phyloP scores from a whole-genome alignment of 1,284 basidiomycete genomes.

The Ceratobasidium sp. region DNA sequence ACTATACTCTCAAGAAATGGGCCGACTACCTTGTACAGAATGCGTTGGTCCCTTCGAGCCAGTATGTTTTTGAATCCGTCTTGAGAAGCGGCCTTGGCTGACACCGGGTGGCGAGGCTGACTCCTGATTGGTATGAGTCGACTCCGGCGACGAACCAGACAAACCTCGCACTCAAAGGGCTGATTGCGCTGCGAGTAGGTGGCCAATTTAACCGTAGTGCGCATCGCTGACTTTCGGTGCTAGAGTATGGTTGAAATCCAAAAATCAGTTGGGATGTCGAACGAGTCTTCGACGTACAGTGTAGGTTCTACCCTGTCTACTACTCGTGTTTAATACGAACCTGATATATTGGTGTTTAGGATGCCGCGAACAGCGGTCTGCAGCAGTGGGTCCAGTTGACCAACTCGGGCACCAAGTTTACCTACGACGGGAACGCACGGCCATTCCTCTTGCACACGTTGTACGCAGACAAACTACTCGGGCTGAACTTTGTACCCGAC shows the following conservation, averaged over 20 bases:
- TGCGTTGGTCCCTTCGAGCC: slow-evolving; percentile 6
- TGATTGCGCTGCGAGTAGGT: slow-evolving; percentile 18
- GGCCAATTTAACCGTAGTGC: neutral
- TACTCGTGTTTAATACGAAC: too few species aligned
- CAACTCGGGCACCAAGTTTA: slow-evolving; percentile 23
- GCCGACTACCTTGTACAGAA: slow-evolving; percentile 16
- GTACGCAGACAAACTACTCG: slow-evolving; percentile 29
- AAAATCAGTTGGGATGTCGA: slow-evolving; percentile 29
- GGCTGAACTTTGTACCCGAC: slow-evolving; percentile 32
- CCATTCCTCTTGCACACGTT: slow-evolving; percentile 18
- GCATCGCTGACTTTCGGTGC: neutral
- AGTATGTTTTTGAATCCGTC: neutral
- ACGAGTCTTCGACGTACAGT: slow-evolving; percentile 30
- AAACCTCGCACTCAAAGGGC: slow-evolving; percentile 29
- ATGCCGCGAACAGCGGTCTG: slow-evolving; percentile 16
- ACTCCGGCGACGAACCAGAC: slow-evolving; percentile 18
- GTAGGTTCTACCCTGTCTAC: neutral
- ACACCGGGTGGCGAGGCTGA: neutral
- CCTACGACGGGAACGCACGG: slow-evolving; percentile 8
- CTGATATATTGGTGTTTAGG: neutral
- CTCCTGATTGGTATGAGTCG: slow-evolving; percentile 14
- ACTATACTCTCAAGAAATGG: slow-evolving; percentile 34
- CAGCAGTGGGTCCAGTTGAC: slow-evolving; percentile 30
- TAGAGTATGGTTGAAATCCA: slow-evolving; percentile 38
- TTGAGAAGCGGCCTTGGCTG: neutral